Evolutionary conservation across 2,329 filamentous ascomycete species (phyloP), one percentile per base, ranked within the genome.

Genomic region (Xylariaceae sp.): DNA sequence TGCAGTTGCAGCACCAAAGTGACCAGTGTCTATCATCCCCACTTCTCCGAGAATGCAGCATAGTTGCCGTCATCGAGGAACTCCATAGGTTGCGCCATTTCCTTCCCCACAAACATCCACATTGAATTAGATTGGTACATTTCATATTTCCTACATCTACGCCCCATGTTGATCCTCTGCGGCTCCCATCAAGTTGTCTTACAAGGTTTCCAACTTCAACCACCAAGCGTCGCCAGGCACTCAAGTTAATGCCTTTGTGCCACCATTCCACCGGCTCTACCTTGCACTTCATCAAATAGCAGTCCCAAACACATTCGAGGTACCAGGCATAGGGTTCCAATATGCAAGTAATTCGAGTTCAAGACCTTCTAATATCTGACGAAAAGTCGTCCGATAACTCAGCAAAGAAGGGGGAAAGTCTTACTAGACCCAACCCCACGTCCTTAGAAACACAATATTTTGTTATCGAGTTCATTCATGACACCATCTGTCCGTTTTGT

Each of bases 401-500:
- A 11, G 50, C 44, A 23, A 39, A 17, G 6, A 34, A 53, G 11
- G 60, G 47, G 14, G 36, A 49, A 28, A 11, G 12, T 37, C 29
- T 21, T 41, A 5, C 48, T 11, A 43, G 40, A 16, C 12, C 40
- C 6, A 21, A 26, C 19, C 16, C 37, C 21, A 29, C 16, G 21
- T 12, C 19, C 29, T 7, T 53, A 1, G 53, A 58, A 53, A 67
- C 43, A 28, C 77, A 50, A 5, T 59, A 66, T 45, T 72, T 81
- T 62, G 69, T 69, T 9, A 75, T 83, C 56, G 77, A 81, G 44
- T 70, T 82, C 41, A 78, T 82, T 62, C 71, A 78, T 33, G 82
- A 84, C 66, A 74, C 79, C 6, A 71, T 81, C 33, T 84, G 82
- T 56, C 79, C 81, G 3, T 83, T 79, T 73, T 82, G 78, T 63